Evolutionary conservation across 352 stramenopile species (phyloP).

Genomic region (Phytopythium delawarense): DNA sequence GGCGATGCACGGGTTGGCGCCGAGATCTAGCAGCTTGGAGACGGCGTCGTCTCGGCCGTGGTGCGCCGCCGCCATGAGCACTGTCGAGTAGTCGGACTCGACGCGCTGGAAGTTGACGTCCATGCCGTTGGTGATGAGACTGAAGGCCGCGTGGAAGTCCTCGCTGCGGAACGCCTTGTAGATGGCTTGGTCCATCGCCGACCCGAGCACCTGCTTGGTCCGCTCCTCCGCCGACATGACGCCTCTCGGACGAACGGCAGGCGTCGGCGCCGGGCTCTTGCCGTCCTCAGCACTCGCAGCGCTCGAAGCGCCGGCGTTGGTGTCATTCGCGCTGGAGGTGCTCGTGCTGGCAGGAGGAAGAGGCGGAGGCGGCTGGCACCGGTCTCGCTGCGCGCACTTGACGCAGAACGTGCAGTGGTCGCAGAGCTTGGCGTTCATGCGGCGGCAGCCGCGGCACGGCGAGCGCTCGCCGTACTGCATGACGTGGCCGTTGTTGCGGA

Average conservation of each 20-base stretch:
- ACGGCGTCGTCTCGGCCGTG: constrained; percentile 74
- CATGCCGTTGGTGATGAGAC: constrained; percentile 77
- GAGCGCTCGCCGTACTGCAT: constrained; percentile 73
- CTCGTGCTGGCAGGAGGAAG: neutral
- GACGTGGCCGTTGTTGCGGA: constrained; percentile 53
- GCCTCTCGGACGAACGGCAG: constrained; percentile 7
- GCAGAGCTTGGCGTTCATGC: constrained; percentile 77
- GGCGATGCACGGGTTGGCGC: constrained; percentile 56
- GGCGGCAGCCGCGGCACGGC: constrained; percentile 59
- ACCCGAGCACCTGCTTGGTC: constrained; percentile 75
- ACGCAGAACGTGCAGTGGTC: constrained; percentile 57
- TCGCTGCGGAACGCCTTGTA: constrained; percentile 74
- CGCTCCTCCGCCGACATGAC: constrained; percentile 60
- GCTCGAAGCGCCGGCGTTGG: neutral
- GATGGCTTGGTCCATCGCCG: constrained; percentile 79
- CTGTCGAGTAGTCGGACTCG: constrained; percentile 69
- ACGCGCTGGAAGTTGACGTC: constrained; percentile 84
- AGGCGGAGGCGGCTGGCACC: constrained; percentile 28
- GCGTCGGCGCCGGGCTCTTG: constrained; percentile 7
- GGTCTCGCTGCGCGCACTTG: constrained; percentile 73
- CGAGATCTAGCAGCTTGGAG: constrained; percentile 55
- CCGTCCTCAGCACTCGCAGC: constrained; percentile 10
- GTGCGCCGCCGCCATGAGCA: constrained; percentile 75
- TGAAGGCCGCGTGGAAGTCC: constrained; percentile 80
- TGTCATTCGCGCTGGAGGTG: neutral